A percentile compares a stretch with the other conserved stretches of the same genome.
These are phyloP conservation scores for Torrubiella hemipterigena DNA, from an alignment of 2,329 filamentous ascomycete species.

Conservation along the genomic window DNA sequence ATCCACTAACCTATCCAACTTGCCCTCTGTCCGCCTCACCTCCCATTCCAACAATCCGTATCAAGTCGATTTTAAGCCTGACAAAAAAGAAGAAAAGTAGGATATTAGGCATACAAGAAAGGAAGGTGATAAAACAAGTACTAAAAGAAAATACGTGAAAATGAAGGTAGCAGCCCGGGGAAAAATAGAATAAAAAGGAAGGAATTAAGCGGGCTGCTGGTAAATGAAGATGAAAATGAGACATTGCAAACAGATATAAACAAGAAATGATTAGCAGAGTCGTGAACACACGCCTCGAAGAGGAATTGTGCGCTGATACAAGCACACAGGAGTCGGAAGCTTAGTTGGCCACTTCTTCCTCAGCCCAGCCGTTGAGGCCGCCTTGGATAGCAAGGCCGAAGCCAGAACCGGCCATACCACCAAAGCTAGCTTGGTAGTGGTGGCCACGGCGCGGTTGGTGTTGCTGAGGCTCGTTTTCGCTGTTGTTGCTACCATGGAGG, in stretches of 20 bases:
- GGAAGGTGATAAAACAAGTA: too few species aligned
- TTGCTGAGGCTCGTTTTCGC: slow-evolving; percentile 41
- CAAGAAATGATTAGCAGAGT: too few species aligned
- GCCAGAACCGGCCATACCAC: slow-evolving; percentile 41
- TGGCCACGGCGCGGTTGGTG: slow-evolving; percentile 54
- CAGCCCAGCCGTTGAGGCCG: slow-evolving; percentile 54
- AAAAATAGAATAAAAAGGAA: slow-evolving; percentile 1
- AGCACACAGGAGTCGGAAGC: slow-evolving; percentile 8
- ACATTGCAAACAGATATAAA: slow-evolving; percentile 3
- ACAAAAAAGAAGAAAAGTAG: too few species aligned
- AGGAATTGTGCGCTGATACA: slow-evolving; percentile 10
- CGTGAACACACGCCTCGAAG: neutral
- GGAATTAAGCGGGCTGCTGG: slow-evolving; percentile 4
- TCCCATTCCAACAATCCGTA: too few species aligned
- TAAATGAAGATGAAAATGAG: slow-evolving; percentile 4
- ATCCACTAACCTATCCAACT: too few species aligned
- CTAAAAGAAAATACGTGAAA: too few species aligned
- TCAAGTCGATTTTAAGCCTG: too few species aligned
- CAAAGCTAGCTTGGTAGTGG: slow-evolving; percentile 53
- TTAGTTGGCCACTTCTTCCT: slow-evolving; percentile 53
- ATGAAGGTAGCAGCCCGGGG: too few species aligned
- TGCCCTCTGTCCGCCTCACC: too few species aligned
- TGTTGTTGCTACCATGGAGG: slow-evolving; percentile 29
- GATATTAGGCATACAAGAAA: too few species aligned
- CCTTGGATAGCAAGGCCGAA: slow-evolving; percentile 53